phyloP scores from a whole-genome alignment of 2,329 filamentous ascomycete genomes.

The Berkeleyomyces basicola region DNA sequence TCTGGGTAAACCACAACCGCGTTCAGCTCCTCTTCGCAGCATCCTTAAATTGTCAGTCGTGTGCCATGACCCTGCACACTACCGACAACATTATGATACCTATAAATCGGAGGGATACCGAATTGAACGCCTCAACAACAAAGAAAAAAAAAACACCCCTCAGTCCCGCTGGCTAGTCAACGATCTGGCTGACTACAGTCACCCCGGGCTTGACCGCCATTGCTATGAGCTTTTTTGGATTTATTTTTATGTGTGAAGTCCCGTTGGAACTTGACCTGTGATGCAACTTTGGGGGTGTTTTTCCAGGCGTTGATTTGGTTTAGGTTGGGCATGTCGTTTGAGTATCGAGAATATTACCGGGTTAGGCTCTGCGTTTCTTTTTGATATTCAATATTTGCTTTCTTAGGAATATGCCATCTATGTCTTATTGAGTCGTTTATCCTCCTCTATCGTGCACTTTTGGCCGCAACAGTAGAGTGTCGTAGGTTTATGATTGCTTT shows the following conservation, averaged over 20 bases:
- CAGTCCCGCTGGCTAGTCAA: not conserved
- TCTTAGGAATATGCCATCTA: not conserved
- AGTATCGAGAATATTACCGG: not conserved
- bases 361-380: not conserved
- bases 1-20: not conserved
- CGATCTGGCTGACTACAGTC: not conserved
- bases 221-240: not conserved
- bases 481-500: no score
- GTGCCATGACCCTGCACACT: not conserved
- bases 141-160: not conserved
- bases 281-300: not conserved
- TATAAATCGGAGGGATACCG: not conserved
- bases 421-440: not conserved
- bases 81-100: slow-evolving; percentile 11
- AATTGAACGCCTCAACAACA: not conserved
- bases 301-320: not conserved
- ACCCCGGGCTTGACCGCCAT: not conserved
- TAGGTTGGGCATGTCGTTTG: not conserved
- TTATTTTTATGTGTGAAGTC: not conserved
- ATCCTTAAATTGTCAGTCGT: not conserved
- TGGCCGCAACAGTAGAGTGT: no score
- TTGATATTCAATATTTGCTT: not conserved
- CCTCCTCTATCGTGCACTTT: not conserved
- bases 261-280: no score
- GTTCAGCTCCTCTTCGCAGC: slow-evolving; percentile 3